Base-by-base conservation (phyloP, 108 stramenopile genomes). In the Bacterosira constricta region DNA sequence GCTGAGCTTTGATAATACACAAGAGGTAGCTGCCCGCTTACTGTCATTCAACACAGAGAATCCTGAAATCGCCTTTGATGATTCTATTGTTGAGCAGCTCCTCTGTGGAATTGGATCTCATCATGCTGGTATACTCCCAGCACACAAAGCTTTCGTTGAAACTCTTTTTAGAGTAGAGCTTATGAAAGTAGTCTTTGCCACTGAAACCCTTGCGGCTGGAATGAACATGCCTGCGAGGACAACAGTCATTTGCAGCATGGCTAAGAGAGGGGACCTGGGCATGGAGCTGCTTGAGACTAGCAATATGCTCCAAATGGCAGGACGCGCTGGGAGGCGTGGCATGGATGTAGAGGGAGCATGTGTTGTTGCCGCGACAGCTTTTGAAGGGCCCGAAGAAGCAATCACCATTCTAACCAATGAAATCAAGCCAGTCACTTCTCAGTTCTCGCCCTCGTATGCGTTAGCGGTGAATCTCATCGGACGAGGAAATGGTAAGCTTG, bases 161-260 rank as follows among this genome's bases (percentile, higher is more conserved):
- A 86, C 88, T 39, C 81, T 97, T 0, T 97, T 90, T 47, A 76
- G 89, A 51, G 60, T 75, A 26, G 86, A 90, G 12, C 78, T 96
- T 3, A 90, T 97, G 81, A 96, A 92, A 68, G 96, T 83, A 13
- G 88, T 96, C 1, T 98, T 98, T 66, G 96, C 96, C 0, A 98
- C 97, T 0, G 97, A 98, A 66, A 98, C 97, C 2, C 69, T 98
- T 26, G 96, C 96, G 6, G 97, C 97, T n/a, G 97, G 97, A 6
- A 90, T 97, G 37, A 96, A 96, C 61, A 82, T 81, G 84, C 88
- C 88, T 0, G 91, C 92, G 2, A 68, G 95, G 51, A 85, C 93
- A 26, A 96, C 97, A 6, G 93, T 95, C 12, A 88, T 98, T 17
- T 90, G 94, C 25, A 72, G 88, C 4, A 71, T 98, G 46, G 93